phyloP scores from a whole-genome alignment of 2,329 filamentous ascomycete genomes.

The Sclerotinia nivalis region DNA sequence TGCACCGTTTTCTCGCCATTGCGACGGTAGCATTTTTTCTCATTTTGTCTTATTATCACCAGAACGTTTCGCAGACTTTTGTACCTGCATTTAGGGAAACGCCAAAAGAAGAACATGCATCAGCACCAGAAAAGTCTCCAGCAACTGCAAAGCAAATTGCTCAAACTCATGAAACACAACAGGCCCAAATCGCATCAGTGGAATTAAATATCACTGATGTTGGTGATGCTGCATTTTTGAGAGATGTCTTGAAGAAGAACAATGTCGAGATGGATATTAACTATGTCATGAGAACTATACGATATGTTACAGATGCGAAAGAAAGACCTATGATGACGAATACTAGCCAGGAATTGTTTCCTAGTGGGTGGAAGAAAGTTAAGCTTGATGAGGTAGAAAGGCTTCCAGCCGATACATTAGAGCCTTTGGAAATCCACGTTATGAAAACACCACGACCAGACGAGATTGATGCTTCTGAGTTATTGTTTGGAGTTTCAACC shows the following conservation, averaged over 20 bases:
- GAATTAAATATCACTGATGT: constrained; percentile 15
- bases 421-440: constrained; percentile 35
- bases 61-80: constrained; percentile 13
- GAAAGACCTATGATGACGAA: constrained; percentile 35
- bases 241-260: constrained; percentile 33
- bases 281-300: constrained; percentile 37
- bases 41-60: constrained; percentile 19
- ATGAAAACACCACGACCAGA: constrained; percentile 47
- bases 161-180: constrained; percentile 6
- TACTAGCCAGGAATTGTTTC: constrained; percentile 35
- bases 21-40: constrained; percentile 16
- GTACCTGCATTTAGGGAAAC: constrained; percentile 17
- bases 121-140: neutral
- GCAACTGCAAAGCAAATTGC: constrained; percentile 1
- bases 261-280: constrained; percentile 36
- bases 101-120: constrained; percentile 4
- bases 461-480: constrained; percentile 55
- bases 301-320: constrained; percentile 36
- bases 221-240: constrained; percentile 33
- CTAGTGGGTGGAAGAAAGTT: constrained; percentile 33
- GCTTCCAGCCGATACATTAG: constrained; percentile 29
- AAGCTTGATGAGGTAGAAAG: constrained; percentile 25
- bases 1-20: constrained; percentile 17
- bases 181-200: neutral
- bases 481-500: constrained; percentile 61